Evolutionary conservation across 257 asterid genomes (phyloP).

Genomic region (Solanum tarijense): DNA sequence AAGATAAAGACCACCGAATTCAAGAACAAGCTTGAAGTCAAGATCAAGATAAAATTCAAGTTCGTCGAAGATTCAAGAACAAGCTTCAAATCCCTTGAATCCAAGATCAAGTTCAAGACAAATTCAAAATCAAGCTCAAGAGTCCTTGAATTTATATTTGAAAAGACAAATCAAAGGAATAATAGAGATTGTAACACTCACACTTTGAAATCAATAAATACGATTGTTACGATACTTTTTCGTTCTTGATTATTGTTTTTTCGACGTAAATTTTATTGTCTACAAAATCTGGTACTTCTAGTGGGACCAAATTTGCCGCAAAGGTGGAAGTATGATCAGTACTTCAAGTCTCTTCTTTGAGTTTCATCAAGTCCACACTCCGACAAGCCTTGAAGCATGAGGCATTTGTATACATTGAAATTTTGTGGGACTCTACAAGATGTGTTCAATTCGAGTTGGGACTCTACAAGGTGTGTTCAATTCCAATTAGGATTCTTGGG

Average conservation of each 20-base stretch:
- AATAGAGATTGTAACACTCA: background rate
- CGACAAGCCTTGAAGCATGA: background rate
- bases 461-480: background rate
- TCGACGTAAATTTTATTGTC: background rate
- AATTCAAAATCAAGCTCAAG: background rate
- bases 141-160: background rate
- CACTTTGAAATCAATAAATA: background rate
- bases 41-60: background rate
- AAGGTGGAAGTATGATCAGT: background rate
- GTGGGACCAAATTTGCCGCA: background rate
- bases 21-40: background rate
- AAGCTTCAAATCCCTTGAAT: background rate
- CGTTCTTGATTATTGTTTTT: too few species aligned
- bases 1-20: background rate
- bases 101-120: background rate
- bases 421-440: background rate
- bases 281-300: background rate
- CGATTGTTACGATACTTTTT: too few species aligned
- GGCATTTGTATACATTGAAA: background rate
- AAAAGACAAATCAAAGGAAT: background rate
- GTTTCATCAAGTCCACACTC: background rate
- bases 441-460: background rate
- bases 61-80: background rate
- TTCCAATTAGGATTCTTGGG: background rate
- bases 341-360: background rate